phyloP scores from a whole-genome alignment of 1,284 basidiomycete species.

The Inonotus obliquus region DNA sequence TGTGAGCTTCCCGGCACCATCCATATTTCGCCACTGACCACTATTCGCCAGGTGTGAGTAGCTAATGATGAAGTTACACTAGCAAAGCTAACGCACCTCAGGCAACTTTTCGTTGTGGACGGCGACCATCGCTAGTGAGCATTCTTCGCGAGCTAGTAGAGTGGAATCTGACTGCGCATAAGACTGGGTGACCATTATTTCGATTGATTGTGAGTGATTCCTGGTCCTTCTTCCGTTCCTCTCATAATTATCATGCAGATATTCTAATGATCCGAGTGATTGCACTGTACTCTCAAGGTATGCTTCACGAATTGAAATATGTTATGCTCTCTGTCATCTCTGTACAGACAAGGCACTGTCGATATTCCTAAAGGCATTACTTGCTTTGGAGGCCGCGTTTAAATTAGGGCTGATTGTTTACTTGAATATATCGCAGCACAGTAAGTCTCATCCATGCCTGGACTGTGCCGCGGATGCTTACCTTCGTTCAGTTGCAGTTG shows the following conservation, averaged over 20 bases:
- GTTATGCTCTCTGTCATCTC: neutral
- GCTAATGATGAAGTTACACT: neutral
- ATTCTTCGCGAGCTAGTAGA: too few relatives aligned
- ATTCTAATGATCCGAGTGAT: constrained; percentile 10
- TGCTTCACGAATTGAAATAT: neutral
- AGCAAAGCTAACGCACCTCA: neutral
- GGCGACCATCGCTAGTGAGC: neutral
- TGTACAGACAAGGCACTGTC: neutral
- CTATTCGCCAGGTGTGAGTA: neutral
- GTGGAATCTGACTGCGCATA: too few relatives aligned
- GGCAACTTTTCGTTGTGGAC: neutral
- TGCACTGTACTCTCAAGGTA: constrained; percentile 1
- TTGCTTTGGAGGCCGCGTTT: neutral
- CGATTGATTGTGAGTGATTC: neutral
- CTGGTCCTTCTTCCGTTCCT: too few relatives aligned
- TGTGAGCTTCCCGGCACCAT: neutral
- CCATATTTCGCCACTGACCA: too few relatives aligned
- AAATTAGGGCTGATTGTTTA: neutral
- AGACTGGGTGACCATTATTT: neutral
- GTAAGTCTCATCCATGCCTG: neutral
- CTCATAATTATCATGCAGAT: neutral
- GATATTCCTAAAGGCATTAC: neutral
- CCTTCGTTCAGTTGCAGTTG: neutral
- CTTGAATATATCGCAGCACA: neutral
- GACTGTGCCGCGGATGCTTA: too few relatives aligned